Evolutionary conservation across 305 asterid genomes (phyloP).

Genomic region (Solanum hybrid): DNA sequence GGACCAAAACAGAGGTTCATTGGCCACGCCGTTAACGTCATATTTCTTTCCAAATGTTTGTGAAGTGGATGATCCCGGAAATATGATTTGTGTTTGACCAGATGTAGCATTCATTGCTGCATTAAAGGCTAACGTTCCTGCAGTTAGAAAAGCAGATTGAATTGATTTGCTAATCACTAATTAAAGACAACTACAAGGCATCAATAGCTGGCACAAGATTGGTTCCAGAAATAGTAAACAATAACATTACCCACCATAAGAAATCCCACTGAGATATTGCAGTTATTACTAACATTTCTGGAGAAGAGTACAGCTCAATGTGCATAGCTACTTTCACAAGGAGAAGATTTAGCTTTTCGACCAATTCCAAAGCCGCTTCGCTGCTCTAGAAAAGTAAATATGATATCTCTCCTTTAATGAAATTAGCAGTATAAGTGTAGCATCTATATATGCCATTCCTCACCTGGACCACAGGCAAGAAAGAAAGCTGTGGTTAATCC

Average conservation of each 20-base stretch:
- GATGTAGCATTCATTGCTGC: not conserved
- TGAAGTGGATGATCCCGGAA: not conserved
- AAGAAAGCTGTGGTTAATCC: not conserved
- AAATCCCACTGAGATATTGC: not conserved
- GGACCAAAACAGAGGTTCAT: not conserved
- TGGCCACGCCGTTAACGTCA: not conserved
- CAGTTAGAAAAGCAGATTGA: not conserved
- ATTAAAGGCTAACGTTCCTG: not conserved
- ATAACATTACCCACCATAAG: not conserved
- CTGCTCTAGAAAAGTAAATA: not conserved
- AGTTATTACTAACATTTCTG: not conserved
- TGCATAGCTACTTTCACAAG: not conserved
- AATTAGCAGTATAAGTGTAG: not conserved
- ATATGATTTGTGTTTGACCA: not conserved
- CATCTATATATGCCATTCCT: not conserved
- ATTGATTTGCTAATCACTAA: not conserved
- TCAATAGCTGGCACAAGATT: not conserved
- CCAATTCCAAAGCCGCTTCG: not conserved
- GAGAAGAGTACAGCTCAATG: not conserved
- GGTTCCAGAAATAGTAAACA: not conserved
- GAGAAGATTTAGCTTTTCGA: not conserved
- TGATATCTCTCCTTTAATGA: not conserved
- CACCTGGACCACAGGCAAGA: not conserved
- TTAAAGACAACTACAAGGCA: not conserved
- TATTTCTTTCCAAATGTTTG: constrained; percentile 1